These are phyloP conservation scores for Cyberlindnera petersonii DNA, from an alignment of 805 yeast species.

Conservation along the genomic window DNA sequence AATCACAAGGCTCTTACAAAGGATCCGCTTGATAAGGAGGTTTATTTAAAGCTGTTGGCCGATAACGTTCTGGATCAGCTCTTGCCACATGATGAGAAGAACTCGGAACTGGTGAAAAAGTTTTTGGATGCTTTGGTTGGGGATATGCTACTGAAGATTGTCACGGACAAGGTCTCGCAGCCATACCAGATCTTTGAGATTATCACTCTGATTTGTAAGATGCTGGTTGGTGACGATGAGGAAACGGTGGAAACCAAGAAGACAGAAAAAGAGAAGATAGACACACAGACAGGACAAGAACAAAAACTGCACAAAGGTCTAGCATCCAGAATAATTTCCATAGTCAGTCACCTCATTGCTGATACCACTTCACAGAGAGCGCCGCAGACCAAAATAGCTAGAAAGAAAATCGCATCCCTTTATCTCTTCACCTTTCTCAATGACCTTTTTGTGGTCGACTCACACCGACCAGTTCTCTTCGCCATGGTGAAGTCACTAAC, in stretches of 20 bases:
- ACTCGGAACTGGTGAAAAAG: conserved; percentile 36
- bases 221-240: conserved; percentile 5
- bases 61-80: conserved; percentile 33
- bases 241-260: neutral
- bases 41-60: conserved; percentile 36
- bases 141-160: conserved; percentile 39
- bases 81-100: conserved; percentile 38
- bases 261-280: neutral
- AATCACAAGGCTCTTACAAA: conserved; percentile 34
- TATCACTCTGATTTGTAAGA: conserved; percentile 18
- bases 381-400: neutral
- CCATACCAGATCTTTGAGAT: conserved; percentile 51
- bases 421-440: conserved; percentile 26
- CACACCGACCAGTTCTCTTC: conserved; percentile 31
- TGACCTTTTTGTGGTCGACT: conserved; percentile 18
- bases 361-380: conserved; percentile 13
- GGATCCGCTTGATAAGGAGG: conserved; percentile 24
- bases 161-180: conserved; percentile 43
- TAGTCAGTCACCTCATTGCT: conserved; percentile 17
- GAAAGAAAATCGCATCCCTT: conserved; percentile 10
- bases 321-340: conserved; percentile 7
- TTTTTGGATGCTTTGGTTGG: conserved; percentile 39
- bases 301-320: neutral
- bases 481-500: conserved; percentile 26
- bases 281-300: no score